Evolutionary conservation across 192 early-diverging fungal species (phyloP), one percentile per base, ranked within the genome.

Genomic region (Coemansia sp.): DNA sequence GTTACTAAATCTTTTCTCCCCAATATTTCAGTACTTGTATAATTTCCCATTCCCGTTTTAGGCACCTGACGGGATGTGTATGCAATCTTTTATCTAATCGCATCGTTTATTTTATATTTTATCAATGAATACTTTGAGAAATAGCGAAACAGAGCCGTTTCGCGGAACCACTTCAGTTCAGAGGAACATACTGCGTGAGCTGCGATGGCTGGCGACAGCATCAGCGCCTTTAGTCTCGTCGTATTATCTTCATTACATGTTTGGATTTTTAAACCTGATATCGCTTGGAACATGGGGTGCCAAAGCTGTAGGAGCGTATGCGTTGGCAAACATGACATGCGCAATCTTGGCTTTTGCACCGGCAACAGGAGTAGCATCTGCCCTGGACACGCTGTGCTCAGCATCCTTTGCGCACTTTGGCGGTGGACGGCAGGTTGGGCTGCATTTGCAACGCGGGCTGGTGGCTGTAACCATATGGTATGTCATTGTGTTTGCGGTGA

Each of bases 391-490:
- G 5, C 71, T 92, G 26, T 90, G 87, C 50, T 77, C 87, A 2
- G 86, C 90, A 49, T 83, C 89, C 3, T 92, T 83, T 74, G 88
- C 89, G 11, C 85, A 76, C 17, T 82, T 85, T 39, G 75, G 81
- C 39, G 83, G 85, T 19, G 83, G 85, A 25, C 72, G 61, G 14
- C 74, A 87, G 25, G 81, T 87, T 16, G 91, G 90, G n/a, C 71
- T 91, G 0, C 85, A 90, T 64, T 77, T 92, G 17, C 91, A 93
- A 67, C 84, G 95, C 12, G 91, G 89, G 0, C 82, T 98, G 17
- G 68, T 94, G n/a, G 86, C 94, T 0, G 43, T 74, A 26, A 85
- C 93, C 35, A 52, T 85, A 26, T 38, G 91, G 39, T 78, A 91
- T 53, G 85, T 82, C 65, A 65, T 93, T 19, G 91, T 93, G 4